Evolutionary conservation across 352 stramenopile genomes (phyloP).

Genomic region (Phytopythium kandeliae): DNA sequence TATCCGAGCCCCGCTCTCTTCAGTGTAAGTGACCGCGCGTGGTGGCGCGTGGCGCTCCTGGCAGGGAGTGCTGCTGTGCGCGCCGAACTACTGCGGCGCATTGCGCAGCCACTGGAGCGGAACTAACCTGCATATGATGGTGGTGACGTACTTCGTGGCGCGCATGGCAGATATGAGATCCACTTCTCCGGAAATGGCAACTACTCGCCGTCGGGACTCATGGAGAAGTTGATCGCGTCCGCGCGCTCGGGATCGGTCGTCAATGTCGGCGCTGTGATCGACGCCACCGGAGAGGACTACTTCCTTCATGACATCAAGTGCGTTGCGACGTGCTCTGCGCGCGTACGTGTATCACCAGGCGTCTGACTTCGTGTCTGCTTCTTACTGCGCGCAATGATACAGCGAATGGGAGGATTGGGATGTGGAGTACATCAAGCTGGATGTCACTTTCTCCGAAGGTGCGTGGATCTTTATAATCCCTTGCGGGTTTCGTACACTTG

Average conservation of each 20-base stretch:
- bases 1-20: conserved; percentile 75
- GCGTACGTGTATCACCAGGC: background rate
- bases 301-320: conserved; percentile 79
- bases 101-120: no score
- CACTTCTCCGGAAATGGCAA: conserved; percentile 57
- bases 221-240: conserved; percentile 77
- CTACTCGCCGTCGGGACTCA: conserved; percentile 62
- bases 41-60: no score
- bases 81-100: background rate
- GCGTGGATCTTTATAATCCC: background rate
- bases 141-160: background rate
- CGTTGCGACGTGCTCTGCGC: conserved; percentile 8
- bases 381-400: background rate
- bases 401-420: conserved; percentile 89
- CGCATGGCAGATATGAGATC: conserved; percentile 67
- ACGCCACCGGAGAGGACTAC: conserved; percentile 59
- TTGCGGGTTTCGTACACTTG: conserved; percentile 2
- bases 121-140: background rate
- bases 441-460: conserved; percentile 33
- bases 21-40: conserved; percentile 40
- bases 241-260: conserved; percentile 50
- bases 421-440: conserved; percentile 76
- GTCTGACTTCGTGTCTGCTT: background rate
- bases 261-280: conserved; percentile 74
- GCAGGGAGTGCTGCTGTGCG: no score